Evolutionary conservation across 2,329 filamentous ascomycete genomes (phyloP).

Genomic region (Aspergillus ibericus): DNA sequence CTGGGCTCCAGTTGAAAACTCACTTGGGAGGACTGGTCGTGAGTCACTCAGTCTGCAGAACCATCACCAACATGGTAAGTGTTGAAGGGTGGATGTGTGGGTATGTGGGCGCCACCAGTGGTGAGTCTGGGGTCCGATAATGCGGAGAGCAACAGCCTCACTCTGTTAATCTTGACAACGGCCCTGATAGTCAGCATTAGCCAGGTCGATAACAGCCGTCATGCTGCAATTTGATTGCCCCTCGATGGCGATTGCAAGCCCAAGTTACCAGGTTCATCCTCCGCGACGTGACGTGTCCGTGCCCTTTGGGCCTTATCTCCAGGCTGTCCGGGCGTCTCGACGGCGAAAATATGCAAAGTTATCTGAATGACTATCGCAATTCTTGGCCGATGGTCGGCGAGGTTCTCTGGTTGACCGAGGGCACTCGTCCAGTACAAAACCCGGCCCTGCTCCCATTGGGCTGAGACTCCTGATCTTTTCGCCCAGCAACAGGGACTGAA

Average conservation of each 20-base stretch:
- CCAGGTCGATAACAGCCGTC: background rate
- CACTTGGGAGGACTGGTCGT: background rate
- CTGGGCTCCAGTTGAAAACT: background rate
- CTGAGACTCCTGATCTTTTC: background rate
- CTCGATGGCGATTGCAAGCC: background rate
- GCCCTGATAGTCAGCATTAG: background rate
- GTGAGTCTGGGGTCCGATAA: background rate
- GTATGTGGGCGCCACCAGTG: background rate
- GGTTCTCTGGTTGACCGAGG: background rate
- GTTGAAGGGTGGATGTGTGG: background rate
- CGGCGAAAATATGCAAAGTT: background rate
- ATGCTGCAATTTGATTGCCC: background rate
- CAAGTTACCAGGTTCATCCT: background rate
- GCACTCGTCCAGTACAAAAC: constrained; percentile 3
- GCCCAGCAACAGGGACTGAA: background rate
- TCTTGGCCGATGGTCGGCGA: constrained; percentile 8
- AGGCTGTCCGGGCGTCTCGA: background rate
- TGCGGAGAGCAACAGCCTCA: constrained; percentile 1
- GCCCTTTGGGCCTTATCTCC: constrained; percentile 3
- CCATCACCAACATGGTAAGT: background rate
- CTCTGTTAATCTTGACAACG: background rate
- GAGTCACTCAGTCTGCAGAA: background rate
- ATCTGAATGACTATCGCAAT: background rate
- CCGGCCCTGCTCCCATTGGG: constrained; percentile 6
- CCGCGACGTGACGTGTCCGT: background rate